Conservation (phyloP, 2,329 filamentous ascomycete species). For the Alternaria sp. region DNA sequence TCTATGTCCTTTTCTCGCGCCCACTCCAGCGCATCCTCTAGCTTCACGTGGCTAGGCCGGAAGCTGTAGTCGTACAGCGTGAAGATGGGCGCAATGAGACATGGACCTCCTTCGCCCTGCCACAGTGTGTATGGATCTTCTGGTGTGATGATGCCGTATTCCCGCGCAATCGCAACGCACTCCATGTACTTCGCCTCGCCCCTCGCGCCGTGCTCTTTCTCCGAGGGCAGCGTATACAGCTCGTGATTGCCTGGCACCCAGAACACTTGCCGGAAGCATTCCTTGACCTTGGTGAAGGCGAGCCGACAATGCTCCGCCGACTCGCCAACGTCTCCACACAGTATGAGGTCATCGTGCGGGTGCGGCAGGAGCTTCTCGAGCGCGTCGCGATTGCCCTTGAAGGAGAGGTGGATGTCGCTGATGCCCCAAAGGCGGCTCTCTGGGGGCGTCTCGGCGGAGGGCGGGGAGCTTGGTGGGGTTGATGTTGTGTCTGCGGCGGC, state of each 20-base stretch:
- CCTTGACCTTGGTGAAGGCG: conserved; percentile 49
- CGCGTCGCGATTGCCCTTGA: conserved; percentile 54
- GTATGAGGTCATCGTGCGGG: conserved; percentile 53
- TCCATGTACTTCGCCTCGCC: conserved; percentile 63
- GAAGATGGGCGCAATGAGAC: conserved; percentile 62
- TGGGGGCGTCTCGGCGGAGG: conserved; percentile 13
- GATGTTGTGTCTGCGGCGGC: conserved; percentile 6
- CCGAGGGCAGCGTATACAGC: conserved; percentile 59
- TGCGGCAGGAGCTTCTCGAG: conserved; percentile 50
- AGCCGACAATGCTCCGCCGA: conserved; percentile 40
- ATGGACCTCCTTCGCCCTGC: conserved; percentile 59
- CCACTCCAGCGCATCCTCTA: conserved; percentile 57
- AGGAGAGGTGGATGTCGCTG: conserved; percentile 55
- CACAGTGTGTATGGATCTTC: conserved; percentile 63
- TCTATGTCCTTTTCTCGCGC: conserved; percentile 54
- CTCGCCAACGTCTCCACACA: conserved; percentile 53
- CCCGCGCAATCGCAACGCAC: conserved; percentile 60
- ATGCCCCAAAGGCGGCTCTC: conserved; percentile 52
- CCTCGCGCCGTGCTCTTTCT: conserved; percentile 46
- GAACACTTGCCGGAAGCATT: conserved; percentile 56
- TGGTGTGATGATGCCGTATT: conserved; percentile 61
- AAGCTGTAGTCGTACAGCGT: conserved; percentile 68
- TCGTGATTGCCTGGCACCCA: conserved; percentile 67
- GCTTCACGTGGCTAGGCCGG: conserved; percentile 56
- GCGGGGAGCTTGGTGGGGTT: conserved; percentile 13